Evolutionary conservation across 2,329 filamentous ascomycete genomes (phyloP).

Genomic region (Fusarium burgessii): DNA sequence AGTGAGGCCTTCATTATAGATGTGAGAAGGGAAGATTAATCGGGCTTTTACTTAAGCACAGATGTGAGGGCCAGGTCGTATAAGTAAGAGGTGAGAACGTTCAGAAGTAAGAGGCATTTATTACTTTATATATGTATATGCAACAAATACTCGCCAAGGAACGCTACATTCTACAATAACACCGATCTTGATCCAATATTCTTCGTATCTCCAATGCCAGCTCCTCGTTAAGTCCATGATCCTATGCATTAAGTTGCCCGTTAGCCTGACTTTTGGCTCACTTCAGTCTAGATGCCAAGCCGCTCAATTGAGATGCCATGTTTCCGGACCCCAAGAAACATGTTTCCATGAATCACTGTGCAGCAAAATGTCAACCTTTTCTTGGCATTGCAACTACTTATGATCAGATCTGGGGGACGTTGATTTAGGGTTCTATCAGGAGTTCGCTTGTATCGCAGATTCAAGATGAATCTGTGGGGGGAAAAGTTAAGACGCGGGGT

Average conservation of each 20-base stretch:
- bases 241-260: too few species aligned
- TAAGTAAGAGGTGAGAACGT: fast-evolving
- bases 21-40: fast-evolving
- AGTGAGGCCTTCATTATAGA: constrained; percentile 43
- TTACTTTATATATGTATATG: background rate
- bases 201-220: too few species aligned
- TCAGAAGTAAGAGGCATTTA: fast-evolving
- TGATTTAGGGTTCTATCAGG: background rate
- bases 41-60: background rate
- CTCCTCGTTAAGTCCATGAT: too few species aligned
- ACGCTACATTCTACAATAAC: too few species aligned
- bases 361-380: background rate
- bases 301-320: background rate
- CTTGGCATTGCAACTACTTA: background rate
- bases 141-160: too few species aligned
- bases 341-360: background rate
- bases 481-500: background rate
- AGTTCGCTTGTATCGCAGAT: background rate
- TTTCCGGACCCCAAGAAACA: background rate
- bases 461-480: background rate
- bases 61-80: too few species aligned
- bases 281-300: background rate
- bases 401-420: background rate
- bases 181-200: too few species aligned
- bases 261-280: background rate